Conservation (phyloP, 495 filamentous ascomycete species). For the Penicillium chermesinum region DNA sequence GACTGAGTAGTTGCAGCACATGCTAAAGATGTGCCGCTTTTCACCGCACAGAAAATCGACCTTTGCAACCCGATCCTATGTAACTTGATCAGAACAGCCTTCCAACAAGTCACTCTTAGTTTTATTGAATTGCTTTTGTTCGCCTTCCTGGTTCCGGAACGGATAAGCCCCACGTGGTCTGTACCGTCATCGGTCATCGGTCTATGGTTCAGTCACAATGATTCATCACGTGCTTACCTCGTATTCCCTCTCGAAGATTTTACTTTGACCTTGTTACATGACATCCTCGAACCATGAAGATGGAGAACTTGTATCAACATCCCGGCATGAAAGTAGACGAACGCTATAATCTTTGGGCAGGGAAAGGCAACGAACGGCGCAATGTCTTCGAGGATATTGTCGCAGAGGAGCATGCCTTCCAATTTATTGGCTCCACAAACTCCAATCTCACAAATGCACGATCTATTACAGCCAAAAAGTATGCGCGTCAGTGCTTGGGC, state of each 20-base stretch:
- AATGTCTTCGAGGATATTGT: too few relatives aligned
- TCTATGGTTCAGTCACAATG: not conserved
- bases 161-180: not conserved
- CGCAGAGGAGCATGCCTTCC: too few relatives aligned
- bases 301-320: not conserved
- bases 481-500: too few relatives aligned
- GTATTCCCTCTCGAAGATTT: not conserved
- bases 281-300: not conserved
- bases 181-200: not conserved
- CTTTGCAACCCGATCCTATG: too few relatives aligned
- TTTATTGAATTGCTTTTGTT: too few relatives aligned
- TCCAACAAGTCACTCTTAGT: too few relatives aligned
- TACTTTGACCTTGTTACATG: not conserved
- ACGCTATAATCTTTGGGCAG: not conserved
- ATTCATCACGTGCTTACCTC: not conserved
- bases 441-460: too few relatives aligned
- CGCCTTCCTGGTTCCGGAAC: not conserved
- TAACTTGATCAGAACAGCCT: too few relatives aligned
- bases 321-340: not conserved
- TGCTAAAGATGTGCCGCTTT: not conserved
- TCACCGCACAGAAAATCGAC: not conserved
- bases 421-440: too few relatives aligned
- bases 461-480: too few relatives aligned
- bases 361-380: not conserved
- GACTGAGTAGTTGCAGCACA: not conserved